Conservation (phyloP, 306 rosid genomes). For the Mimosa bimucronata region DNA sequence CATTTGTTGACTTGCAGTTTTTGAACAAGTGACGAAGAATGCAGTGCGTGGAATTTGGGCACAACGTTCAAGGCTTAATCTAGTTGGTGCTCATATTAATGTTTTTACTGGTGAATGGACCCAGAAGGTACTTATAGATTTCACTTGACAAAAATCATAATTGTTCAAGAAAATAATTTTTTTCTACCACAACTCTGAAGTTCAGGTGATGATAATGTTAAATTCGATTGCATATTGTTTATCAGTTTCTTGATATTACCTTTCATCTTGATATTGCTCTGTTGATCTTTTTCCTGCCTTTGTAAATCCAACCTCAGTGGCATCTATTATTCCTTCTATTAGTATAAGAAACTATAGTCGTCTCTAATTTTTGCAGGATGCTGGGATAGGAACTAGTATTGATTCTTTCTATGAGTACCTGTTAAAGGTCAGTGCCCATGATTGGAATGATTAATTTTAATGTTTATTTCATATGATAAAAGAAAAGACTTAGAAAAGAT, state of each 20-base stretch:
- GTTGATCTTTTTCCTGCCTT: slow-evolving; percentile 10
- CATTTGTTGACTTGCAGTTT: slow-evolving; percentile 61
- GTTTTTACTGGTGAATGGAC: slow-evolving; percentile 99
- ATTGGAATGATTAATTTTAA: slow-evolving; percentile 11
- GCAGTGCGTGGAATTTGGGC: slow-evolving; percentile 97
- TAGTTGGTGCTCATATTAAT: slow-evolving; percentile 98
- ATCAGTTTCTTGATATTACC: slow-evolving; percentile 15
- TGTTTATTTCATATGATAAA: background rate
- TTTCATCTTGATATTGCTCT: background rate
- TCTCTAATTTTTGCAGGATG: slow-evolving; percentile 75
- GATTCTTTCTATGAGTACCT: slow-evolving; percentile 97
- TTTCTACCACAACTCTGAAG: background rate
- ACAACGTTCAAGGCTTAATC: slow-evolving; percentile 91
- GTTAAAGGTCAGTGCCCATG: slow-evolving; percentile 72
- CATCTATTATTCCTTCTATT: background rate
- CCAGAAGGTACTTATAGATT: slow-evolving; percentile 78
- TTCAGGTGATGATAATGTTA: background rate
- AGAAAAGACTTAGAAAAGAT: background rate
- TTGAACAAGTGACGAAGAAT: slow-evolving; percentile 97
- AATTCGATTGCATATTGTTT: background rate
- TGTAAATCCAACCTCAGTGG: slow-evolving; percentile 1
- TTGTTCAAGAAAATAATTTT: background rate
- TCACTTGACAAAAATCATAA: slow-evolving; percentile 29
- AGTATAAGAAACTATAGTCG: slow-evolving; percentile 17
- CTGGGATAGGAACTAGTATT: slow-evolving; percentile 98